phyloP scores from a whole-genome alignment of 2,329 filamentous ascomycete species.

The Bipolaris victoriae region DNA sequence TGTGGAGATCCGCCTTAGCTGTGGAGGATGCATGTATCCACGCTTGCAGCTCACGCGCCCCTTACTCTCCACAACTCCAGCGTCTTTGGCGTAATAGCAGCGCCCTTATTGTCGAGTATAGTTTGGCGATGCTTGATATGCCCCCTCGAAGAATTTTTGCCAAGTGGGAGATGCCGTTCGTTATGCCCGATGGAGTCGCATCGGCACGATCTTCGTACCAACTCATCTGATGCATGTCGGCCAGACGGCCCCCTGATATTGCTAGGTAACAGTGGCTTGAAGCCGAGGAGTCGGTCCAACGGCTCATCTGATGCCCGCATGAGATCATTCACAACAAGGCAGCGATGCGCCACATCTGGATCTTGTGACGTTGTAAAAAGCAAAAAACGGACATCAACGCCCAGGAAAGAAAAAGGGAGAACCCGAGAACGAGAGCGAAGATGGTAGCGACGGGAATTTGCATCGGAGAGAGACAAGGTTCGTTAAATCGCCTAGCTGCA shows the following conservation, averaged over 20 bases:
- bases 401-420: neutral
- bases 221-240: neutral
- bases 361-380: neutral
- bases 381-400: neutral
- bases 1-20: slow-evolving; percentile 26
- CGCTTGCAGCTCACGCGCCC: slow-evolving; percentile 19
- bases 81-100: slow-evolving; percentile 23
- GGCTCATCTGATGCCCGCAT: neutral
- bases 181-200: slow-evolving; percentile 3
- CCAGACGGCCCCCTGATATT: slow-evolving; percentile 2
- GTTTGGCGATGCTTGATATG: slow-evolving; percentile 5
- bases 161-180: neutral
- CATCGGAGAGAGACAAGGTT: slow-evolving; percentile 2
- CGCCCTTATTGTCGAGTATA: slow-evolving; percentile 23
- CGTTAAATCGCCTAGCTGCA: slow-evolving; percentile 12
- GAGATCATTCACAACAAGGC: neutral
- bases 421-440: slow-evolving; percentile 1
- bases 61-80: slow-evolving; percentile 22
- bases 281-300: neutral
- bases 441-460: neutral
- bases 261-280: neutral
- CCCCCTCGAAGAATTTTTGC: neutral
- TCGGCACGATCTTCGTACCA: slow-evolving; percentile 4
- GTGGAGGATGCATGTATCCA: slow-evolving; percentile 18
- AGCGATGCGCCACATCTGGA: neutral